Evolutionary conservation across 1,139 yeast genomes (phyloP).

Genomic region (Debaryomyces subglobosus): DNA sequence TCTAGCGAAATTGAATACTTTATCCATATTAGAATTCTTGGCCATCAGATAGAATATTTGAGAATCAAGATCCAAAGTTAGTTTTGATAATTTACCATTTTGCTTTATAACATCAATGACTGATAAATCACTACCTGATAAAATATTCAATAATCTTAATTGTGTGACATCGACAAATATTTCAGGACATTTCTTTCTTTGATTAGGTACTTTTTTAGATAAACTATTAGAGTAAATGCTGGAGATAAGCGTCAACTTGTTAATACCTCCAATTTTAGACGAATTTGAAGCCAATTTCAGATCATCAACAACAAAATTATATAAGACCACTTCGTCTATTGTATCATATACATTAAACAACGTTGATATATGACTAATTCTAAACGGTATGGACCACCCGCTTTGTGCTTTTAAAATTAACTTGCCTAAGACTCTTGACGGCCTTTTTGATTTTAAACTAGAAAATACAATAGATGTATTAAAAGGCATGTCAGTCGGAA

Average conservation of each 20-base stretch:
- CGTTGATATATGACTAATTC: slow-evolving; percentile 32
- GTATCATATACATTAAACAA: slow-evolving; percentile 46
- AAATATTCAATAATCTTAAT: slow-evolving; percentile 40
- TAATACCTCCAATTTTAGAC: slow-evolving; percentile 18
- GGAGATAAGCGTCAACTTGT: slow-evolving; percentile 24
- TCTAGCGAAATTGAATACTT: slow-evolving; percentile 35
- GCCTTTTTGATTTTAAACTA: slow-evolving; percentile 13
- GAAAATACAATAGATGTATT: slow-evolving; percentile 3
- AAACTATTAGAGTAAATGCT: slow-evolving; percentile 29
- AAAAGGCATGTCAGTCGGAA: slow-evolving; percentile 27
- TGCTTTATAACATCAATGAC: slow-evolving; percentile 45
- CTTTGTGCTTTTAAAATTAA: slow-evolving; percentile 43
- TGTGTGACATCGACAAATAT: slow-evolving; percentile 39
- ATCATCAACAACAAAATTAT: slow-evolving; percentile 52
- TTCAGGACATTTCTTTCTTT: slow-evolving; percentile 18
- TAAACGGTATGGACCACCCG: slow-evolving; percentile 54
- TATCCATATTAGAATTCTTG: slow-evolving; percentile 12
- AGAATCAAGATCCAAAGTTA: slow-evolving; percentile 53
- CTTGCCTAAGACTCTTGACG: slow-evolving; percentile 25
- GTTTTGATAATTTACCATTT: slow-evolving; percentile 28
- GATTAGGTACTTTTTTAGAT: neutral
- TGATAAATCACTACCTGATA: slow-evolving; percentile 49
- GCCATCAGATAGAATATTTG: slow-evolving; percentile 43
- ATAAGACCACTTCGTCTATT: slow-evolving; percentile 45
- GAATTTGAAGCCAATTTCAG: slow-evolving; percentile 16